Evolutionary conservation across 2,329 filamentous ascomycete genomes (phyloP).

Genomic region (Claviceps sp.): DNA sequence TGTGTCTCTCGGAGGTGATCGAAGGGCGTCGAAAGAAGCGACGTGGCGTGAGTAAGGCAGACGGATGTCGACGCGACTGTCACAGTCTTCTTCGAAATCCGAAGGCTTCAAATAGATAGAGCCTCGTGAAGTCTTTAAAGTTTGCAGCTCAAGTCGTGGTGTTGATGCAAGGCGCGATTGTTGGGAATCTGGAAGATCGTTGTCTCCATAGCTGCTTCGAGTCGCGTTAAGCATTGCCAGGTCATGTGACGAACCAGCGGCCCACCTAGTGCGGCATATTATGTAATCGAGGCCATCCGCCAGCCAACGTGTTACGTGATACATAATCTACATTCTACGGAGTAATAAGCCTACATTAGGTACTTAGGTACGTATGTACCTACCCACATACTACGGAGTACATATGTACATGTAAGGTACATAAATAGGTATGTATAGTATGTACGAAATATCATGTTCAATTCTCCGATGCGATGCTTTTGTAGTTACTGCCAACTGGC

Average conservation of each 20-base stretch:
- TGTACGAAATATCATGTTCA: too few species aligned
- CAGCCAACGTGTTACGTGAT: not conserved
- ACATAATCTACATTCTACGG: not conserved
- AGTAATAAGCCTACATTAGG: too few species aligned
- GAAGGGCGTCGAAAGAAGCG: slow-evolving; percentile 1
- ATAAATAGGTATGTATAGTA: too few species aligned
- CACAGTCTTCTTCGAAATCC: not conserved
- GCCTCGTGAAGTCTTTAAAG: not conserved
- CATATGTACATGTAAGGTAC: too few species aligned
- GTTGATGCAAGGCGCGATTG: slow-evolving; percentile 4
- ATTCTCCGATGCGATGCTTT: too few species aligned
- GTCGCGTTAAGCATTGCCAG: slow-evolving; percentile 5
- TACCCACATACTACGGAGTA: too few species aligned
- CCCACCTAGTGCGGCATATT: not conserved
- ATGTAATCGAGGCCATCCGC: slow-evolving; percentile 1
- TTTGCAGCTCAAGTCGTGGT: slow-evolving; percentile 1
- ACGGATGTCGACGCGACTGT: not conserved
- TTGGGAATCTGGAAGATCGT: not conserved
- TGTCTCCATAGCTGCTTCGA: not conserved
- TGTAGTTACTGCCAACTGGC: too few species aligned
- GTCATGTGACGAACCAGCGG: slow-evolving; percentile 20
- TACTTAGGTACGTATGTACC: too few species aligned
- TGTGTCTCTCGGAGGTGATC: not conserved
- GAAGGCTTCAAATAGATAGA: not conserved
- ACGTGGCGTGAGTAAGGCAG: not conserved